A percentile compares a stretch with the other conserved stretches of the same genome.
phyloP scores from a whole-genome alignment of 2,329 filamentous ascomycete genomes.

The Fusarium pininemorale region DNA sequence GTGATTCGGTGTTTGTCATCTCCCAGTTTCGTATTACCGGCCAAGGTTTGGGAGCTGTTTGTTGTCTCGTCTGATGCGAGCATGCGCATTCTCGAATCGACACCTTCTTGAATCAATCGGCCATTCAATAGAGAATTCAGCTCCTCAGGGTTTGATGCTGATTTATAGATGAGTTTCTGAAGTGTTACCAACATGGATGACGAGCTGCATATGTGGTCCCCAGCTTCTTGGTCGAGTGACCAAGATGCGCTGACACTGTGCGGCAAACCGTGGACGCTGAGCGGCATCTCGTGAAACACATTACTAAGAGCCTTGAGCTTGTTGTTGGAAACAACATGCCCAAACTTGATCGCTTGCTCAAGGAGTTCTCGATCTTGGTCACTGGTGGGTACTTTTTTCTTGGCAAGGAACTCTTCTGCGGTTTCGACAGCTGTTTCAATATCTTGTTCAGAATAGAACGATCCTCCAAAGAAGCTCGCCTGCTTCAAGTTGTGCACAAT shows the following conservation, averaged over 20 bases:
- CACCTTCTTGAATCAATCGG: constrained; percentile 54
- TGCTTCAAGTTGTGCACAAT: constrained; percentile 83
- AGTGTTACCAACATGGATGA: constrained; percentile 60
- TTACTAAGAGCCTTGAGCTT: constrained; percentile 73
- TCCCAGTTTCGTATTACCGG: constrained; percentile 56
- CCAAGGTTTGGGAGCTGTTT: constrained; percentile 43
- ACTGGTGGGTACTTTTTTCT: constrained; percentile 67
- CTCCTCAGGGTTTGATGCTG: constrained; percentile 53
- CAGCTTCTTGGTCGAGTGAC: constrained; percentile 67
- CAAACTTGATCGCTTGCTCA: constrained; percentile 70
- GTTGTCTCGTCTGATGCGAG: constrained; percentile 15
- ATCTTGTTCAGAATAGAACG: constrained; percentile 73
- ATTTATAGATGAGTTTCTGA: constrained; percentile 62
- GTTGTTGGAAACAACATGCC: constrained; percentile 67
- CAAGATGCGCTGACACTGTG: constrained; percentile 68
- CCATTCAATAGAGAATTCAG: constrained; percentile 60
- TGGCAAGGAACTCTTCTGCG: constrained; percentile 72
- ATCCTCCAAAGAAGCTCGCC: constrained; percentile 85
- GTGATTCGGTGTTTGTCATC: constrained; percentile 48
- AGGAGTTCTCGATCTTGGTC: constrained; percentile 69
- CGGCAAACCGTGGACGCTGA: constrained; percentile 76
- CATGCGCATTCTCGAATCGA: constrained; percentile 49
- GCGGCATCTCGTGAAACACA: constrained; percentile 77
- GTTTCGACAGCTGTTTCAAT: constrained; percentile 72
- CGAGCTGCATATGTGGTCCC: constrained; percentile 61